Percentiles rank a stretch among this genome's conserved stretches.
phyloP scores from a whole-genome alignment of 495 filamentous ascomycete species.

The Aspergillus hancockii region DNA sequence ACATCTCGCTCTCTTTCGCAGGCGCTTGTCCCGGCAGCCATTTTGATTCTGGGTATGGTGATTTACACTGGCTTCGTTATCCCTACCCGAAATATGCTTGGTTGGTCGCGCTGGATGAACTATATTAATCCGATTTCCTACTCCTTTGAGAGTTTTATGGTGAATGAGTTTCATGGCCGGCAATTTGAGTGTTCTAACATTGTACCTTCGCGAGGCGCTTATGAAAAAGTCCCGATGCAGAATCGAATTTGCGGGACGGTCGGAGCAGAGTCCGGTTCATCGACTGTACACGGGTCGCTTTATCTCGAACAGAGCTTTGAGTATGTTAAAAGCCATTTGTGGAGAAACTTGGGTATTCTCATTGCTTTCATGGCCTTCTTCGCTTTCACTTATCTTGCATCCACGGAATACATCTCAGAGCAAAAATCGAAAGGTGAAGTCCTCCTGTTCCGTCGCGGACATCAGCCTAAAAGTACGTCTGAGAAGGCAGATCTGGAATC shows the following conservation, averaged over 20 bases:
- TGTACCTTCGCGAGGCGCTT: slow-evolving; percentile 46
- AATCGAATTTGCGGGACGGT: slow-evolving; percentile 45
- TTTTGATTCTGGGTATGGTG: slow-evolving; percentile 35
- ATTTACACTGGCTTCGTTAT: slow-evolving; percentile 41
- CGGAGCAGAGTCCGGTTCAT: slow-evolving; percentile 46
- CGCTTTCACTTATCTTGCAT: slow-evolving; percentile 36
- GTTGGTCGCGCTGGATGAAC: slow-evolving; percentile 40
- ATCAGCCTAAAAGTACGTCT: slow-evolving; percentile 4
- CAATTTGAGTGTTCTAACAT: slow-evolving; percentile 53
- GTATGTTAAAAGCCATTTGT: slow-evolving; percentile 53
- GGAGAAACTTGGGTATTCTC: slow-evolving; percentile 60
- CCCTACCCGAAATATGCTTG: slow-evolving; percentile 33
- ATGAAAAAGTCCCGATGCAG: slow-evolving; percentile 14
- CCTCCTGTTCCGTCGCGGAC: slow-evolving; percentile 38
- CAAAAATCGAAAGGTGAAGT: slow-evolving; percentile 42
- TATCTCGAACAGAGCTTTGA: slow-evolving; percentile 50
- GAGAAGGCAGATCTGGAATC: background rate
- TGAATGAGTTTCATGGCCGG: slow-evolving; percentile 56
- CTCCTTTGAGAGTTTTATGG: slow-evolving; percentile 39
- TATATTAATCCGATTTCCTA: slow-evolving; percentile 70
- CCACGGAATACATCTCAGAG: slow-evolving; percentile 35
- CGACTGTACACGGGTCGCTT: slow-evolving; percentile 41
- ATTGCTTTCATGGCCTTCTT: slow-evolving; percentile 55
- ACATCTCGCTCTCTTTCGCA: slow-evolving; percentile 66
- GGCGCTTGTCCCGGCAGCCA: slow-evolving; percentile 34